Percentiles rank a stretch among this genome's conserved stretches.
phyloP scores from a whole-genome alignment of 768 basidiomycete genomes.

The Termitomyces sp. region DNA sequence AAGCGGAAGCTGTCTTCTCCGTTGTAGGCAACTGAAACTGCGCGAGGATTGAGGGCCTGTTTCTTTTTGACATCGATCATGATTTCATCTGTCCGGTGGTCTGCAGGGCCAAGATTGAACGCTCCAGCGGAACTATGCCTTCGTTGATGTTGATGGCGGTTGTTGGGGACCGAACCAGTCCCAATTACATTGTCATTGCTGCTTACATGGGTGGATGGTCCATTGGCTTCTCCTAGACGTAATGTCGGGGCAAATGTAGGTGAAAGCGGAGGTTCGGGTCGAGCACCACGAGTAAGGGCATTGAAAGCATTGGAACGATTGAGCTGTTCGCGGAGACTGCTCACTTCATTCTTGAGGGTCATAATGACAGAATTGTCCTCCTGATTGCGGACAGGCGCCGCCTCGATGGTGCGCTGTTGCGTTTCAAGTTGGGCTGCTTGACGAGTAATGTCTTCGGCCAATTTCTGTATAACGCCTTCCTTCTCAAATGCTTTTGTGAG shows the following conservation, averaged over 20 bases:
- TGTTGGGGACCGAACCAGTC: slow-evolving; percentile 23
- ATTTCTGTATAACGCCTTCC: slow-evolving; percentile 77
- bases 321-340: slow-evolving; percentile 90
- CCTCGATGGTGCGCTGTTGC: slow-evolving; percentile 70
- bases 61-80: slow-evolving; percentile 72
- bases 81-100: slow-evolving; percentile 73
- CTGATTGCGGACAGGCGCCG: slow-evolving; percentile 59
- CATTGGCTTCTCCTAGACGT: slow-evolving; percentile 51
- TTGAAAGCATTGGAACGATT: slow-evolving; percentile 95
- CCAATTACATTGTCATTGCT: slow-evolving; percentile 27
- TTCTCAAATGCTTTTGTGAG: slow-evolving; percentile 73
- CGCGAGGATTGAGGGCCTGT: slow-evolving; percentile 73
- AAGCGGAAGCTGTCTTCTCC: slow-evolving; percentile 76
- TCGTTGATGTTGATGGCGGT: slow-evolving; percentile 79
- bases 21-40: slow-evolving; percentile 86
- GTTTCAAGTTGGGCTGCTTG: slow-evolving; percentile 77
- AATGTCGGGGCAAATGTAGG: slow-evolving; percentile 85
- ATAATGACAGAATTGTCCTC: slow-evolving; percentile 88
- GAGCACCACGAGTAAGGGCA: slow-evolving; percentile 71
- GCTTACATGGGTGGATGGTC: slow-evolving; percentile 30
- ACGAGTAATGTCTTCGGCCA: slow-evolving; percentile 73
- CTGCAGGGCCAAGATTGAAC: slow-evolving; percentile 56
- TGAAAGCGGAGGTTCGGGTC: slow-evolving; percentile 71
- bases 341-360: slow-evolving; percentile 90
- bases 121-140: slow-evolving; percentile 87